Base-by-base conservation (phyloP, 2,329 filamentous ascomycete genomes). In the Fusarium marasasianum region DNA sequence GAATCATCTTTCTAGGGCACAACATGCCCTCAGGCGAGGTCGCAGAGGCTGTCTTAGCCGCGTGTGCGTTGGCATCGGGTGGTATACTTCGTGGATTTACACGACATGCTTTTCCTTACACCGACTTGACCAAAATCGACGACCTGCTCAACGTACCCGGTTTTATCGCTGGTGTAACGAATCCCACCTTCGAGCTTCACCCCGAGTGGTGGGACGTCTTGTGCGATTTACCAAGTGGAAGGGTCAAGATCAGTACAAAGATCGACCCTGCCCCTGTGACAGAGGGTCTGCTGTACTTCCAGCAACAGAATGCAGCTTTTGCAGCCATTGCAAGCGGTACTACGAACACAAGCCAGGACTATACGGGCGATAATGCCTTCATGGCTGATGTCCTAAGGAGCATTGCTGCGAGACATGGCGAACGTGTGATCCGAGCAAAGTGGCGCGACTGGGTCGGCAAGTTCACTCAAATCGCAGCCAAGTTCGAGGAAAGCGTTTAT, bases 141-240 rank as follows among this genome's bases (percentile, higher is more conserved):
- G 96, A 98, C 80, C 88, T 99, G 17, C 88, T 99, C 54, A 96
- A 97, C 78, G 96, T 99, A 0, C 96, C 96, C 12, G 96, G 96
- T 5, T 99, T 99, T 83, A 98, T 99, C 77, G 96, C 96, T 6
- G 96, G 96, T 65, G 96, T 99, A 45, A 99, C 96, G 3, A 99
- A 99, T 80, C 96, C 96, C 11, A 96, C 95, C 0, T 99, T 99
- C 81, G 95, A 96, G 71, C 91, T 95, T 79, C 96, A 98, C 79
- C 94, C 93, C 0, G 95, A 98, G 81, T 99, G 96, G 96, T 99
- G 96, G 96, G 96, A 99, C 82, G 84, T 99, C 15, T 87, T 99
- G 18, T 99, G 96, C 82, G 96, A 99, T 82, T 86, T 99, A 47
- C 93, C 95, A 0, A 96, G 92, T 4, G 96, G 96, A 15, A 91